Base-by-base conservation (phyloP, 2,329 filamentous ascomycete species). In the Arthrinium puccinioides region DNA sequence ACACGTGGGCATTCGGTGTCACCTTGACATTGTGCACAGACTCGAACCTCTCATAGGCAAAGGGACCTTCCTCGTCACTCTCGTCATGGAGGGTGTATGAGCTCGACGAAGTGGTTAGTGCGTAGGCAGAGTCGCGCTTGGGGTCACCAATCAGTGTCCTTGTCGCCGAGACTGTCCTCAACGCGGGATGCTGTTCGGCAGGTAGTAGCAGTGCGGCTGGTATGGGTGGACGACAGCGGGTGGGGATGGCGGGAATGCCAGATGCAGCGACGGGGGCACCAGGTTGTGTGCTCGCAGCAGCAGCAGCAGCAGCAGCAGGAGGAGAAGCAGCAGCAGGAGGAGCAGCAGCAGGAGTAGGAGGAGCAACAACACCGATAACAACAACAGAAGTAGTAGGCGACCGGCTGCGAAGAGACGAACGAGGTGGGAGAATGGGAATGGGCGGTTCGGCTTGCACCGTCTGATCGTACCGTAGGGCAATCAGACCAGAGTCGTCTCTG, bases 391-490 rank as follows among this genome's bases (percentile, higher is more conserved):
- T 25, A 20, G 26, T 27, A 15, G 33, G 14, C 37, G 45, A 44
- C 14, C 14, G 40, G 40, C 23, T 37, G 15, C 49, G 43, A 58
- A 62, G 43, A 55, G 55, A 46, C 56, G 61, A 53, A 57, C 64
- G 50, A 63, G 61, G 44, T 31, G 69, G 65, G 33, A 67, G 57
- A 41, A 76, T 56, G 31, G 70, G 69, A 44, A 78, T 73, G 24
- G 76, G 77, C 41, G 72, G 72, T 54, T 74, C 69, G 32, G 72
- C 72, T 48, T 72, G 67, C 35, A 69, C 60, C 24, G 73, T 76
- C 56, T 79, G 69, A 52, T 82, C 77, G 60, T 82, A 81, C 40
- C 74, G 71, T 38, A 81, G 51, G 32, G 68, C 69, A 41, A 79
- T 64, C 47, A 79, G 55, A 45, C 56, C 60, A 28, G 63, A 58